These are phyloP conservation scores for Hibiscus tridactylites DNA, from an alignment of 345 rosid species.

Conservation along the genomic window DNA sequence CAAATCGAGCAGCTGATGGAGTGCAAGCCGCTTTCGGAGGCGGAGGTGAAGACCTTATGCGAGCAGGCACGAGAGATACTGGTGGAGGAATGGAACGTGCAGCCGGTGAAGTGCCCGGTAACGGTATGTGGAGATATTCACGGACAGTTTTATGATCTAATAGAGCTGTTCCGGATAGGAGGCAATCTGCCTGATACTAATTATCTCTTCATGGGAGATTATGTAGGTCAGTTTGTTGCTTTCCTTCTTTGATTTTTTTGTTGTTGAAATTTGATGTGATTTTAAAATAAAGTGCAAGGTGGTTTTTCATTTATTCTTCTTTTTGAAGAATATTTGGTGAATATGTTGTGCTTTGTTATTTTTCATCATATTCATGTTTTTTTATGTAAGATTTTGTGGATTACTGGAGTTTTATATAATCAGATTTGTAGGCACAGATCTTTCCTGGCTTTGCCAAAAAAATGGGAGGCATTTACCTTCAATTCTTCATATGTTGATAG, in stretches of 20 bases:
- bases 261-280: neutral
- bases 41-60: conserved; percentile 84
- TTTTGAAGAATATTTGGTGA: too few species aligned
- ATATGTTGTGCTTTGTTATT: too few species aligned
- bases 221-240: conserved; percentile 60
- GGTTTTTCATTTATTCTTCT: too few species aligned
- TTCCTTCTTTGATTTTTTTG: neutral
- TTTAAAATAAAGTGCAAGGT: too few species aligned
- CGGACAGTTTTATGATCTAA: conserved; percentile 94
- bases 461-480: too few species aligned
- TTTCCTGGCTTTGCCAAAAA: neutral
- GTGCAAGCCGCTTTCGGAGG: conserved; percentile 83
- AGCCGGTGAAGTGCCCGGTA: conserved; percentile 98
- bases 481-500: neutral
- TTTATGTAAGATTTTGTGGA: neutral
- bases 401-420: neutral
- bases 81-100: conserved; percentile 99
- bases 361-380: too few species aligned
- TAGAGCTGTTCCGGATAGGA: conserved; percentile 91
- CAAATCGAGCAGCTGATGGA: conserved; percentile 98
- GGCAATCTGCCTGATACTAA: conserved; percentile 94
- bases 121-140: conserved; percentile 98
- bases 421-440: neutral
- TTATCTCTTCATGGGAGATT: conserved; percentile 98
- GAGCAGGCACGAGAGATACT: conserved; percentile 94